Base-by-base conservation (phyloP, 164 flowering plant genomes). In the Vitis rupestris region DNA sequence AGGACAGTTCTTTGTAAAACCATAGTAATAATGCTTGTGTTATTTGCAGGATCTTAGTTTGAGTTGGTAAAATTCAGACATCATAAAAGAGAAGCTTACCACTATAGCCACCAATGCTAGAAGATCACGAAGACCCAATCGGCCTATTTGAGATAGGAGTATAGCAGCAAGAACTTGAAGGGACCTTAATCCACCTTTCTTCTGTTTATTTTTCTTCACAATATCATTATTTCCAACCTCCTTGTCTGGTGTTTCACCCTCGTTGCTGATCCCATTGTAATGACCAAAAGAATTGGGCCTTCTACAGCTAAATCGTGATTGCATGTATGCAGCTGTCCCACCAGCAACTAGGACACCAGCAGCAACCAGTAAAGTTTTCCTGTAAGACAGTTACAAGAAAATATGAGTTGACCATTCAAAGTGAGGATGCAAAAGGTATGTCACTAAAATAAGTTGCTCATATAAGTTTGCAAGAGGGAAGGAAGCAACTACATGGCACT, bases 91-190 rank as follows among this genome's bases (percentile, higher is more conserved):
- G 53, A 74, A 44, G 68, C 85, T 80, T 81, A 96, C 99, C 86
- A 85, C 97, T 65, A 85, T 80, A 58, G 79, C 87, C 61, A 88
- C 88, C 66, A 96, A 70, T 27, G 96, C 74, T 66, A 96, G 80
- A 75, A 96, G 86, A 72, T 93, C 86, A 54, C 79, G 72, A 12
- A 85, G 84, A 59, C 98, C 98, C 72, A 72, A 72, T 76, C 75
- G 76, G 19, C 98, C 98, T 84, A 96, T 90, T 50, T 82, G 78
- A 65, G 99, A 96, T 56, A 92, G 80, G 49, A 96, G 88, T 74
- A 93, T 81, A 19, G 89, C 90, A 44, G 94, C 84, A 67, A 96
- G 80, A 48, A 90, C 82, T 66, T 90, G 85, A 56, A 93, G 87
- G 44, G 99, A 93, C 84, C 78, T 88, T 69, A 93, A 72, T 51